Conservation (phyloP, 2,329 filamentous ascomycete species). For the Venturia effusa region DNA sequence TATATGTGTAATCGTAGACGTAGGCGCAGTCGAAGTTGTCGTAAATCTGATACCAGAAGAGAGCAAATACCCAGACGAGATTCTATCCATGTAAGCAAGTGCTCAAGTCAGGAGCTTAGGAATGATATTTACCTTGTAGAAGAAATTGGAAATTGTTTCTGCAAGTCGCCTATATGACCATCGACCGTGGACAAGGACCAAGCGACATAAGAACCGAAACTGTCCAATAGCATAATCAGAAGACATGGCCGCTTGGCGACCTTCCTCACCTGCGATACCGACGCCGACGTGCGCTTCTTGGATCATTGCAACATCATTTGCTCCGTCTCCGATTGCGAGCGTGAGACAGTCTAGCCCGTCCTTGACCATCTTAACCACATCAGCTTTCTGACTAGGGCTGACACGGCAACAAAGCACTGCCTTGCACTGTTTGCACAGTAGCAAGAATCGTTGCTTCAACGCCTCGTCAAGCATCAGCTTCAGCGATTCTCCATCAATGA, state of each 20-base stretch:
- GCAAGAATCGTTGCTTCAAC: slow-evolving; percentile 81
- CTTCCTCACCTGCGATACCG: slow-evolving; percentile 87
- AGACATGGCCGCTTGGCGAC: slow-evolving; percentile 88
- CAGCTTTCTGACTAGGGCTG: slow-evolving; percentile 90
- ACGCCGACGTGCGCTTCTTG: slow-evolving; percentile 96
- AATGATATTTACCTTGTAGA: slow-evolving; percentile 65
- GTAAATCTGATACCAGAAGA: slow-evolving; percentile 97
- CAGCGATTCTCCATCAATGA: slow-evolving; percentile 91
- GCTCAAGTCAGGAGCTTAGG: not conserved
- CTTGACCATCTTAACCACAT: slow-evolving; percentile 95
- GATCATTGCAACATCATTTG: slow-evolving; percentile 96
- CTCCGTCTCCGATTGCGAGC: slow-evolving; percentile 82
- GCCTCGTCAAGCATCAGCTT: slow-evolving; percentile 75
- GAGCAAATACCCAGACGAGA: slow-evolving; percentile 89
- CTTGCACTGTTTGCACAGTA: slow-evolving; percentile 94
- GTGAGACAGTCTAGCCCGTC: slow-evolving; percentile 93
- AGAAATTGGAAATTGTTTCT: slow-evolving; percentile 96
- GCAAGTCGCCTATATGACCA: slow-evolving; percentile 94
- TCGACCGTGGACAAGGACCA: slow-evolving; percentile 81
- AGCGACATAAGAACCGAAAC: slow-evolving; percentile 75
- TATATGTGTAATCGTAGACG: slow-evolving; percentile 95
- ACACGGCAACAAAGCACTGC: slow-evolving; percentile 96
- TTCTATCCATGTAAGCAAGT: slow-evolving; percentile 47
- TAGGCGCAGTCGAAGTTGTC: slow-evolving; percentile 95
- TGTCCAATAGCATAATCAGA: slow-evolving; percentile 93